Percentiles rank a stretch among this genome's conserved stretches.
Conservation (phyloP, 345 rosid genomes). For the Eucalyptus globulus region DNA sequence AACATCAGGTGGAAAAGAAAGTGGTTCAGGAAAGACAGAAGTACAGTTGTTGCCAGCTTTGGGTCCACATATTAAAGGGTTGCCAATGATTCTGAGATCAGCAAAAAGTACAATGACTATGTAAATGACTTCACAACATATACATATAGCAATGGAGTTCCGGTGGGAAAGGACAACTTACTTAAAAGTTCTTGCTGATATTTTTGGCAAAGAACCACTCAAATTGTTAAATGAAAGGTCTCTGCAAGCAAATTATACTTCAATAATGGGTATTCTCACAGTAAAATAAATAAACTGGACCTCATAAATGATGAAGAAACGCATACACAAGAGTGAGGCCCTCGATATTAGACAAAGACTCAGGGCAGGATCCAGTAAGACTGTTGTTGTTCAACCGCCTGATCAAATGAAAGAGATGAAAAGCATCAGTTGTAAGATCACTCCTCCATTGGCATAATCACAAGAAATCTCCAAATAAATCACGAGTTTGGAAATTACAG, state of each 20-base stretch:
- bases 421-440: neutral
- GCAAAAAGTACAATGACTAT: neutral
- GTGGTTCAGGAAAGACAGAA: slow-evolving; percentile 86
- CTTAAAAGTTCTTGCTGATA: slow-evolving; percentile 94
- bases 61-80: slow-evolving; percentile 75
- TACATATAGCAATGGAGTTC: neutral
- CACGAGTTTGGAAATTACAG: slow-evolving; percentile 37
- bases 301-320: neutral
- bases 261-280: neutral
- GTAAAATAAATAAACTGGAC: neutral
- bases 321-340: slow-evolving; percentile 90
- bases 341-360: slow-evolving; percentile 65
- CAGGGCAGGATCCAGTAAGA: slow-evolving; percentile 70
- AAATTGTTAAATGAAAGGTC: slow-evolving; percentile 93
- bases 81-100: slow-evolving; percentile 59
- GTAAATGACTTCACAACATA: neutral
- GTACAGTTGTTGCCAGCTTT: slow-evolving; percentile 63
- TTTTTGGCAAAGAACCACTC: slow-evolving; percentile 85
- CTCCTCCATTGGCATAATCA: neutral
- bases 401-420: neutral
- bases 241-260: slow-evolving; percentile 21
- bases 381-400: slow-evolving; percentile 98
- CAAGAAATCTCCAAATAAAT: neutral
- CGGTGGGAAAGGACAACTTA: slow-evolving; percentile 16
- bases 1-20: slow-evolving; percentile 76